phyloP scores from a whole-genome alignment of 2,329 filamentous ascomycete species.

The Sporothrix brunneoviolacea region DNA sequence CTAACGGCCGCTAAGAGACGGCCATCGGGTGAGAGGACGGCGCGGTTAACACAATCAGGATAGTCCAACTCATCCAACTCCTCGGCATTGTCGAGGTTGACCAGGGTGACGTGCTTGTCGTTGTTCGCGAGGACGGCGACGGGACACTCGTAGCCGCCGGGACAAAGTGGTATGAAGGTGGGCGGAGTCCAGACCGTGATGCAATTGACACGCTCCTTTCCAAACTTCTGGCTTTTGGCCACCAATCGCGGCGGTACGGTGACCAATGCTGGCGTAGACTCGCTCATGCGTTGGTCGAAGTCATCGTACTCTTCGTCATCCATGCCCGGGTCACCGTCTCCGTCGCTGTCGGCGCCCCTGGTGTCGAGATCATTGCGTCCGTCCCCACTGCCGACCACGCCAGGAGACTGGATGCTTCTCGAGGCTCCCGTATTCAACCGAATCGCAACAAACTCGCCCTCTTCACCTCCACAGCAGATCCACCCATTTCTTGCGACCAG shows the following conservation, averaged over 20 bases:
- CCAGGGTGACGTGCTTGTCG: conserved; percentile 80
- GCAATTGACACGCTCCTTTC: conserved; percentile 58
- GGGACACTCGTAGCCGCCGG: conserved; percentile 40
- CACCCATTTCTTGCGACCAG: conserved; percentile 80
- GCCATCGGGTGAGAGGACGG: conserved; percentile 87
- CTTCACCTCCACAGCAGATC: conserved; percentile 84
- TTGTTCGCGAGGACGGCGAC: conserved; percentile 83
- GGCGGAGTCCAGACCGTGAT: conserved; percentile 58
- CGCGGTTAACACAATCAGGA: conserved; percentile 85
- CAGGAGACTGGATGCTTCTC: conserved; percentile 21
- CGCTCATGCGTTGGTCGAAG: conserved; percentile 12
- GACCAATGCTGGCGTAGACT: not conserved
- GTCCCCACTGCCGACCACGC: conserved; percentile 16
- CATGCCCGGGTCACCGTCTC: conserved; percentile 13
- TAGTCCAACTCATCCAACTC: conserved; percentile 66
- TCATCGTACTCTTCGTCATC: conserved; percentile 16
- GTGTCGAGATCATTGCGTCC: conserved; percentile 15
- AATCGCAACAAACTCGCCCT: conserved; percentile 80
- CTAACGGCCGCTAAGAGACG: conserved; percentile 74
- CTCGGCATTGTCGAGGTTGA: conserved; percentile 60
- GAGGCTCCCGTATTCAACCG: conserved; percentile 40
- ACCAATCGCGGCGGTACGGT: conserved; percentile 20
- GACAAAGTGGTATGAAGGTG: conserved; percentile 23
- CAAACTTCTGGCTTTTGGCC: conserved; percentile 47
- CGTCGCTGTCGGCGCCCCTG: conserved; percentile 26